These are phyloP conservation scores for Heliamphora ciliata DNA, from an alignment of 179 eudicot species.

Conservation along the genomic window DNA sequence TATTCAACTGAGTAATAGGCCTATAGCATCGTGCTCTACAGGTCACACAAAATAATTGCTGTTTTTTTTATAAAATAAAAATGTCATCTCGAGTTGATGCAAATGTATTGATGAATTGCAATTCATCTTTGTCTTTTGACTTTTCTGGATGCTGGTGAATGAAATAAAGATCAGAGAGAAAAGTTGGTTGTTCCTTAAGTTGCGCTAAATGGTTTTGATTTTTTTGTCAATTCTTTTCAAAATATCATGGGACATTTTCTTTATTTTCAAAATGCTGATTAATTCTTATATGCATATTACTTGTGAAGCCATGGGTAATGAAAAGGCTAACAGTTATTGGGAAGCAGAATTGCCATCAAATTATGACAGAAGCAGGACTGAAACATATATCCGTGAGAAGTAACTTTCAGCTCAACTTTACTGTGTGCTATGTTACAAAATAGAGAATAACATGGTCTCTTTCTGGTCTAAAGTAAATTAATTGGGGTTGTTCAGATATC, in stretches of 20 bases:
- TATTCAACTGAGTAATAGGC: neutral
- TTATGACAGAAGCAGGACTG: slow-evolving; percentile 26
- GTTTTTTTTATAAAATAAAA: neutral
- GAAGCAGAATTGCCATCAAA: slow-evolving; percentile 39
- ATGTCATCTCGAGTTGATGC: neutral
- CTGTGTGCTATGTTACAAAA: neutral
- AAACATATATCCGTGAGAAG: slow-evolving; percentile 33
- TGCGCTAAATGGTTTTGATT: slow-evolving; percentile 1
- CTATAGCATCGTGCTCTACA: neutral
- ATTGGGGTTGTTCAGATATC: slow-evolving; percentile 27
- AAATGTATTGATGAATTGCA: neutral
- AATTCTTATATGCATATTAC: neutral
- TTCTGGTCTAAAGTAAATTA: neutral
- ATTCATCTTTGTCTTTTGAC: neutral
- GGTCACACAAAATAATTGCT: neutral
- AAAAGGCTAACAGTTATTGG: slow-evolving; percentile 43
- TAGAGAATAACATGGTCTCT: neutral
- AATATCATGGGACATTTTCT: neutral
- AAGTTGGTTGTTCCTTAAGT: neutral
- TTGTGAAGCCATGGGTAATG: slow-evolving; percentile 35
- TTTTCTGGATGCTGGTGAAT: neutral
- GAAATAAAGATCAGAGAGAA: neutral
- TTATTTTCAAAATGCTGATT: neutral
- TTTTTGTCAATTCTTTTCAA: neutral
- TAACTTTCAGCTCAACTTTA: slow-evolving; percentile 14